Evolutionary conservation across 768 basidiomycete genomes (phyloP).

Genomic region (Pholiota microspora): DNA sequence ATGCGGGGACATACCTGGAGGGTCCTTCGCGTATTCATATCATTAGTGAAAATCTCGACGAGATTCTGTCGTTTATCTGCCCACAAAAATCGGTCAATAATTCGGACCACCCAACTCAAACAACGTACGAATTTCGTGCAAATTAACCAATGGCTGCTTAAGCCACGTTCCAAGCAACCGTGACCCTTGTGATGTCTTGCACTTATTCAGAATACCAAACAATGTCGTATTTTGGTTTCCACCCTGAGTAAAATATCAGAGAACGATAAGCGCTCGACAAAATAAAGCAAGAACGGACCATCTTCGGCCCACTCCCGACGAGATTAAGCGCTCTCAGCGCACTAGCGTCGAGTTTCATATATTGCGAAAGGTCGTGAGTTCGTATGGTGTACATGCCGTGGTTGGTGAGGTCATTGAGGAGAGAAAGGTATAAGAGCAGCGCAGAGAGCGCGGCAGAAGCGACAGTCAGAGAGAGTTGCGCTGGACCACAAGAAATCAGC

Average conservation of each 20-base stretch:
- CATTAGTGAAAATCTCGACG: conserved; percentile 84
- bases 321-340: conserved; percentile 89
- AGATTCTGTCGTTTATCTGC: conserved; percentile 83
- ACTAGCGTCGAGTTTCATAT: conserved; percentile 95
- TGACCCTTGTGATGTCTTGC: conserved; percentile 94
- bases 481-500: conserved; percentile 34
- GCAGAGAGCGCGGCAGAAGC: conserved; percentile 84
- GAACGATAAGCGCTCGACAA: background rate
- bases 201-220: conserved; percentile 88
- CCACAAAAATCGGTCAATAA: background rate
- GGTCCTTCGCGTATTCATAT: conserved; percentile 63
- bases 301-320: conserved; percentile 66
- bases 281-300: conserved; percentile 28
- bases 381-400: conserved; percentile 77
- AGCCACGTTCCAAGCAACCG: conserved; percentile 88
- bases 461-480: conserved; percentile 71
- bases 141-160: conserved; percentile 92
- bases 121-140: conserved; percentile 85
- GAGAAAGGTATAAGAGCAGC: conserved; percentile 76
- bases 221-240: conserved; percentile 82
- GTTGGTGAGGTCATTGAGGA: conserved; percentile 76
- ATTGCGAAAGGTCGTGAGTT: conserved; percentile 90
- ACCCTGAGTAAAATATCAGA: conserved; percentile 21
- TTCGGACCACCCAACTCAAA: background rate
- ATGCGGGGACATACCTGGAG: conserved; percentile 59